Base-by-base conservation (phyloP, 441 rosid species). In the Croton setiger region DNA sequence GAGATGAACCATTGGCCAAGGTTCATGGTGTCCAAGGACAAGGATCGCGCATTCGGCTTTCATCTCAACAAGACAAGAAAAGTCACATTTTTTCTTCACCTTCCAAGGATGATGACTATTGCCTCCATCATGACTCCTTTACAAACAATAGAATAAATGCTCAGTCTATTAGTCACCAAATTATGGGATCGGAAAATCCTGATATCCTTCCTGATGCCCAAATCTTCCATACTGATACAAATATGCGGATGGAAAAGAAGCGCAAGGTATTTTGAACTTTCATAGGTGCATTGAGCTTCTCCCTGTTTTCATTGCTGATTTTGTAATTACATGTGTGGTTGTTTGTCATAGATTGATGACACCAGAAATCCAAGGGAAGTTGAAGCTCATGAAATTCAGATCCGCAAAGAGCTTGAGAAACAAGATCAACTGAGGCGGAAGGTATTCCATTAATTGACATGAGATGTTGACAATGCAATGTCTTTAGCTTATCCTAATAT, bases 391-490 rank as follows among this genome's bases (percentile, higher is more conserved):
- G 96, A 92, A 76, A 80, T 47, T 70, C 85, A 82, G 75, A 86
- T 80, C 4, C 90, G 80, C 48, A 93, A 86, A 81, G 99, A 96
- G 83, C 82, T 81, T 68, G 98, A 93, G 85, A 91, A 82, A 79
- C 82, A 81, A 66, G 96, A 93, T 71, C 77, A 66, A 58, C 72
- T 83, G 82, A 90, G 89, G 83, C 83, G 92, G 80, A 93, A 85
- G 89, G 99, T 89, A 69, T 56, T 62, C 15, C 70, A 49, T 67
- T 57, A 47, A 58, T 35, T 39, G 1, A 37, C 6, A 54, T 49
- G 35, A 45, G 10, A 68, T 59, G 35, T 20, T 73, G 33, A 37
- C 41, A 2, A 17, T 41, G 7, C 2, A 47, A 57, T 27, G 37
- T 20, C 37, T 4, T 52, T 60, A 39, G 44, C 44, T 51, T 47